A percentile compares a stretch with the other conserved stretches of the same genome.
These are phyloP conservation scores for Pythium coloratum DNA, from an alignment of 352 stramenopile genomes.

Conservation along the genomic window DNA sequence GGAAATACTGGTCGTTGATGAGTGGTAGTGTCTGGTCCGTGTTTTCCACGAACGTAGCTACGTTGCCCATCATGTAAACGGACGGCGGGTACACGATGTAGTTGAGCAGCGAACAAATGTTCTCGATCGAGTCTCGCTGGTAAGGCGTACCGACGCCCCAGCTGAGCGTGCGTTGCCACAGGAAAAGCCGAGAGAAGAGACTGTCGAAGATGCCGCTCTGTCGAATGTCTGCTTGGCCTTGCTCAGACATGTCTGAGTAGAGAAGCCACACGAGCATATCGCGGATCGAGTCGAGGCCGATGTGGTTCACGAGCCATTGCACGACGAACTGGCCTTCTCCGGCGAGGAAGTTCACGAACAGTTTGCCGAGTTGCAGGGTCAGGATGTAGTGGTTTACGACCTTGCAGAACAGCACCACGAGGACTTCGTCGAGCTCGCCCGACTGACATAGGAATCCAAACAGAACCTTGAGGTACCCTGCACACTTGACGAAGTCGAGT, in stretches of 20 bases:
- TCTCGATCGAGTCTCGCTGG: slow-evolving; percentile 86
- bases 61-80: slow-evolving; percentile 84
- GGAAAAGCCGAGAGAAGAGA: slow-evolving; percentile 74
- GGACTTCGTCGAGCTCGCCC: slow-evolving; percentile 67
- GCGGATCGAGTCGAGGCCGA: slow-evolving; percentile 82
- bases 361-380: slow-evolving; percentile 60
- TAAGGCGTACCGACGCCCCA: slow-evolving; percentile 84
- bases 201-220: slow-evolving; percentile 75
- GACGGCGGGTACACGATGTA: slow-evolving; percentile 87
- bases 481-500: slow-evolving; percentile 51
- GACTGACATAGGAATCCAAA: slow-evolving; percentile 81
- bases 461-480: slow-evolving; percentile 77
- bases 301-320: slow-evolving; percentile 77
- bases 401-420: slow-evolving; percentile 86
- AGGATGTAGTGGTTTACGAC: slow-evolving; percentile 84
- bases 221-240: slow-evolving; percentile 57
- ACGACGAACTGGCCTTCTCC: slow-evolving; percentile 70
- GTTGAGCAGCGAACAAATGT: slow-evolving; percentile 83
- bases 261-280: slow-evolving; percentile 84
- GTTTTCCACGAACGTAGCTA: slow-evolving; percentile 85
- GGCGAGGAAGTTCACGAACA: slow-evolving; percentile 70
- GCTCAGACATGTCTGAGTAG: slow-evolving; percentile 80
- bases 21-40: slow-evolving; percentile 79
- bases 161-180: slow-evolving; percentile 80
- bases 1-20: slow-evolving; percentile 83